Evolutionary conservation across 2,329 filamentous ascomycete genomes (phyloP).

Genomic region (Westerdykella ornata): DNA sequence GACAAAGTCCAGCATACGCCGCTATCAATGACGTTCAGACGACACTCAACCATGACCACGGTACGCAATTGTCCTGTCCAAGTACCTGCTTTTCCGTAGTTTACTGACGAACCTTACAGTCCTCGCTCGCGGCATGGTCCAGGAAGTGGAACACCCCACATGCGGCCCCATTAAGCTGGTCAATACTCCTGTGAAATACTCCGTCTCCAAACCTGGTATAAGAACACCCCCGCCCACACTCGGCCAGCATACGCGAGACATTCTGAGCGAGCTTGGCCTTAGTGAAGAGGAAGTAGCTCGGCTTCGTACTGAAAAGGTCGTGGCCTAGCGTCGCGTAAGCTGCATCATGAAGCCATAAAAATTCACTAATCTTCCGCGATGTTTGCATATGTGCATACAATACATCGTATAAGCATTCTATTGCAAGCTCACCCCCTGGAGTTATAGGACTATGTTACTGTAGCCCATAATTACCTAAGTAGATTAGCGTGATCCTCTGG

Average conservation of each 20-base stretch:
- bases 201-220: constrained; percentile 68
- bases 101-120: constrained; percentile 40
- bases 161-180: constrained; percentile 86
- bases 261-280: constrained; percentile 30
- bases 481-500: too few relatives aligned
- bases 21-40: constrained; percentile 89
- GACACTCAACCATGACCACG: constrained; percentile 78
- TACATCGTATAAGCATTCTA: too few relatives aligned
- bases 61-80: constrained; percentile 39
- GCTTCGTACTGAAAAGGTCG: constrained; percentile 30
- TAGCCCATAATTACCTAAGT: too few relatives aligned
- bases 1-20: constrained; percentile 55
- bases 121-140: constrained; percentile 77
- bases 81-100: neutral
- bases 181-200: constrained; percentile 93
- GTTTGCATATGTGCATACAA: too few relatives aligned
- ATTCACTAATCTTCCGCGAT: too few relatives aligned
- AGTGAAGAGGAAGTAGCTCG: constrained; percentile 25
- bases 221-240: constrained; percentile 74
- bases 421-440: too few relatives aligned
- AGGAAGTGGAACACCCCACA: constrained; percentile 71
- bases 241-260: constrained; percentile 43
- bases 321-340: constrained; percentile 17
- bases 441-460: too few relatives aligned
- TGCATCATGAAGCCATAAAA: too few relatives aligned